Evolutionary conservation across 306 rosid genomes (phyloP).

Genomic region (Vigna unguiculata): DNA sequence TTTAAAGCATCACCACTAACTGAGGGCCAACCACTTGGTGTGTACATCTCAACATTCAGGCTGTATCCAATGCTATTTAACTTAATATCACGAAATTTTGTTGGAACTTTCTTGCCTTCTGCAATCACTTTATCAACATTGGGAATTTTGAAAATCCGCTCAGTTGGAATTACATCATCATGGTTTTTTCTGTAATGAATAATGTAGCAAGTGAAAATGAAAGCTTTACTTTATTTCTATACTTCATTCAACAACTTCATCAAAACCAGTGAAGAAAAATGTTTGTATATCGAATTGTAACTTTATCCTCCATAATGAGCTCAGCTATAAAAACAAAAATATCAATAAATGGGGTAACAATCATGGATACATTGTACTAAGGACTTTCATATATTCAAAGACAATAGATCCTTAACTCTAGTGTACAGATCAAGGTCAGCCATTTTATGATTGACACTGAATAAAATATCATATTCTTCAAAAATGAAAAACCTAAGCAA

Average conservation of each 20-base stretch:
- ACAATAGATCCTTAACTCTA: slow-evolving; percentile 14
- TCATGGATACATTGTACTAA: slow-evolving; percentile 5
- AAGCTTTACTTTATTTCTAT: slow-evolving; percentile 18
- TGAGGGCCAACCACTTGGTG: slow-evolving; percentile 96
- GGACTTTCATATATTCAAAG: slow-evolving; percentile 17
- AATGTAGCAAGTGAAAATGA: slow-evolving; percentile 28
- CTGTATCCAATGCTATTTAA: slow-evolving; percentile 53
- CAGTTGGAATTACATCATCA: slow-evolving; percentile 61
- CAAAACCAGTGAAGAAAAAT: slow-evolving; percentile 1
- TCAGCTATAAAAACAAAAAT: slow-evolving; percentile 22
- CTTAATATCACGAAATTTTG: slow-evolving; percentile 70
- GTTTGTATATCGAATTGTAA: slow-evolving; percentile 14
- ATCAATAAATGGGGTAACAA: background rate
- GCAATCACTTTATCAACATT: slow-evolving; percentile 72
- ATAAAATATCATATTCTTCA: background rate
- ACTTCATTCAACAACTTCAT: background rate
- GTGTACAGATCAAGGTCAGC: slow-evolving; percentile 1
- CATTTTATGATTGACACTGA: slow-evolving; percentile 6
- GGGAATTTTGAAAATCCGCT: slow-evolving; percentile 72
- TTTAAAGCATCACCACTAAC: slow-evolving; percentile 79
- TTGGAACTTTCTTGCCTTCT: slow-evolving; percentile 79
- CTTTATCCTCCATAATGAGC: background rate
- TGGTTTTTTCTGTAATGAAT: slow-evolving; percentile 71
- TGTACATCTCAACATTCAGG: slow-evolving; percentile 67
- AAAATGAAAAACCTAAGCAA: too few species aligned